Base-by-base conservation (phyloP, 495 filamentous ascomycete species). In the Talaromyces borbonicus region DNA sequence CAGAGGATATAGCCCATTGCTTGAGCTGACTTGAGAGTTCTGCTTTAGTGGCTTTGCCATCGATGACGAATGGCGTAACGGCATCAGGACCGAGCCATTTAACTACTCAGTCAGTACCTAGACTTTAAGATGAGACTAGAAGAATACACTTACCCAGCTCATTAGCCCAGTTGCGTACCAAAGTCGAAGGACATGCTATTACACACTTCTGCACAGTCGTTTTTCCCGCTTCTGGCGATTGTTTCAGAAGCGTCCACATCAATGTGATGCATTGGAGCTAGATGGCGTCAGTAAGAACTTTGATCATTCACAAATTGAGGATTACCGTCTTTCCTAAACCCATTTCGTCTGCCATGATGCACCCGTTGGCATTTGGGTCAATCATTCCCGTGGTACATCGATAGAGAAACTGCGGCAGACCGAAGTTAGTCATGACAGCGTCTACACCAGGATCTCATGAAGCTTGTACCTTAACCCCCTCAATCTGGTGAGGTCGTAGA, bases 271-370 rank as follows among this genome's bases (percentile, higher is more conserved):
- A 86, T 74, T 86, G 82, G 23, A 84, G 66, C 74, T 77, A 45
- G 2, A 12, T 1, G 24, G 16, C 30, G 49, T 73, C 27, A 86
- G 69, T 18, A 40, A 24, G n/a, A 11, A 11, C 12, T 67, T 22
- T 9, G 8, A 25, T 32, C n/a, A 12, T 12, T 33, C 22, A 14
- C 37, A 0, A 16, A 24, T 16, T 15, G 35, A 12, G 26, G 27
- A 65, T 37, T 68, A 94, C 72, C 9, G 92, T 99, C 67, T 99
- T 99, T 36, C 92, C 92, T 25, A 99, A 64, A 35, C 92, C 92
- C 92, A 99, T 99, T 55, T 95, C 92, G 58, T 99, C 92, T 52
- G 92, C 92, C 92, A 99, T 99, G 59, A 99, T 99, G 59, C 92
- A 97, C 0, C 92, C 92, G 65, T 96, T 86, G 18, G 93, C 93